Conservation (phyloP, 2,329 filamentous ascomycete genomes). For the Trichoderma atroviride region DNA sequence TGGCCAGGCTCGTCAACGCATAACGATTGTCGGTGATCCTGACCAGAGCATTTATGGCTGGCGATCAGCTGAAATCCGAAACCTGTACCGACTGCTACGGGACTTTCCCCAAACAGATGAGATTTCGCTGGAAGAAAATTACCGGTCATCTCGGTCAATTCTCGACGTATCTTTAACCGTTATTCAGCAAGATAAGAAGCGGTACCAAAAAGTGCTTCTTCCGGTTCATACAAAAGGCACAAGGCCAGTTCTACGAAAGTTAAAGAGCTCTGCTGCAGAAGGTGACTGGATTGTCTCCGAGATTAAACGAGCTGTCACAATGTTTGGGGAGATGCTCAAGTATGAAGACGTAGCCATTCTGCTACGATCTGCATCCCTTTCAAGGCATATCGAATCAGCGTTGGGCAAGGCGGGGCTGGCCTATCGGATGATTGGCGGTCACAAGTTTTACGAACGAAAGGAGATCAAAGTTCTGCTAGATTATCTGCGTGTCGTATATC, state of each 20-base stretch:
- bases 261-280: constrained; percentile 71
- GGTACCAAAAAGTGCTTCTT: constrained; percentile 78
- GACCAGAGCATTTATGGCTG: constrained; percentile 99
- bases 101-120: constrained; percentile 79
- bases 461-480: constrained; percentile 88
- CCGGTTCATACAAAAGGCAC: constrained; percentile 81
- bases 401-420: constrained; percentile 79
- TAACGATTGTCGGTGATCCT: constrained; percentile 94
- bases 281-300: constrained; percentile 88
- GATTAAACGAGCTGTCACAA: constrained; percentile 67
- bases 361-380: constrained; percentile 80
- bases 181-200: constrained; percentile 83
- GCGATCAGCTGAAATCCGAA: constrained; percentile 88
- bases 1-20: constrained; percentile 70
- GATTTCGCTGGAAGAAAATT: constrained; percentile 89
- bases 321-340: constrained; percentile 74
- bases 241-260: constrained; percentile 74
- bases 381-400: constrained; percentile 81
- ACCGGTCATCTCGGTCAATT: constrained; percentile 86
- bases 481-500: constrained; percentile 82
- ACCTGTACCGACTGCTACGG: constrained; percentile 74
- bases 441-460: constrained; percentile 86
- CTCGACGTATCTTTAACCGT: constrained; percentile 77
- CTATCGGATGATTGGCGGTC: constrained; percentile 89
- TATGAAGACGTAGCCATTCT: constrained; percentile 83